Percentiles rank a stretch among this genome's conserved stretches.
Evolutionary conservation across 148 eudicot species (phyloP).

Genomic region (Talinum fruticosum): DNA sequence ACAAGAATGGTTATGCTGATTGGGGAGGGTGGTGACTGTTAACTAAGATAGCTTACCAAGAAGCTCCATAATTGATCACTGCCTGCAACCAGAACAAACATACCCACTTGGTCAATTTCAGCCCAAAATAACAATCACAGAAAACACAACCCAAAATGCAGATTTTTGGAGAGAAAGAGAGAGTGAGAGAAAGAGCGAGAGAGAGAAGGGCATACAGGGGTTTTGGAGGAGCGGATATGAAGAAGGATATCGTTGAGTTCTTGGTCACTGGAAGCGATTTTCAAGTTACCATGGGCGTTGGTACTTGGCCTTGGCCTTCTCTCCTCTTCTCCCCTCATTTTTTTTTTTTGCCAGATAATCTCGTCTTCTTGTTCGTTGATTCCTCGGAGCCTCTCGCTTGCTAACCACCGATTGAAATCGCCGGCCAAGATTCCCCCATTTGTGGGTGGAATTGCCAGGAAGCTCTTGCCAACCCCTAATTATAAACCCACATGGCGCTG

Average conservation of each 20-base stretch:
- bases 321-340: neutral
- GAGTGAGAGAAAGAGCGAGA: neutral
- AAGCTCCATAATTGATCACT: constrained; percentile 87
- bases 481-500: no score
- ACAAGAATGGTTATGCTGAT: no score
- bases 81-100: constrained; percentile 52
- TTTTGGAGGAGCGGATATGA: constrained; percentile 59
- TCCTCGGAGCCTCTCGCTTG: no score
- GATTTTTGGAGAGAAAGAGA: neutral
- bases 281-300: constrained; percentile 35
- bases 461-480: no score
- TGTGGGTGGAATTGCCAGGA: no score
- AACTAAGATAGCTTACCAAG: constrained; percentile 49
- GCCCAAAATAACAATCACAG: neutral
- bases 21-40: no score
- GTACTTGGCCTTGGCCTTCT: neutral
- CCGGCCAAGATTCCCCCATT: no score
- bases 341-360: no score
- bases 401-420: no score
- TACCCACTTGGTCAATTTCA: constrained; percentile 10
- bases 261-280: constrained; percentile 52
- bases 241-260: constrained; percentile 48
- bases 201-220: constrained; percentile 40
- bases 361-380: no score
- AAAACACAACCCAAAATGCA: neutral